phyloP scores from a whole-genome alignment of 202 grass and related monocot genomes.

The Tripidium arundinaceum region DNA sequence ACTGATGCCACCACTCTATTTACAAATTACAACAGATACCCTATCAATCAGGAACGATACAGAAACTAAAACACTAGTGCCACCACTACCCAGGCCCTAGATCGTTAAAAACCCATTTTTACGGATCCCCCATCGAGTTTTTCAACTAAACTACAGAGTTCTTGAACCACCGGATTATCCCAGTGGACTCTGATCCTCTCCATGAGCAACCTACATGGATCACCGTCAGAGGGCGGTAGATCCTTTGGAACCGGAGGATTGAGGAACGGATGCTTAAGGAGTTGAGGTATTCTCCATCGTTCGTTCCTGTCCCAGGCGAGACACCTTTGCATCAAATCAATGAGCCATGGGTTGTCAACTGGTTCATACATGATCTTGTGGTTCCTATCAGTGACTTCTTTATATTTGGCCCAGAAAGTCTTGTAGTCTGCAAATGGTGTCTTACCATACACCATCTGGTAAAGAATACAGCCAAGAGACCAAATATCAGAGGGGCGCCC shows the following conservation, averaged over 20 bases:
- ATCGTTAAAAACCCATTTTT: neutral
- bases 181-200: slow-evolving; percentile 49
- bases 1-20: slow-evolving; percentile 6
- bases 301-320: slow-evolving; percentile 80
- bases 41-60: neutral
- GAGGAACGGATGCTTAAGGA: slow-evolving; percentile 81
- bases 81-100: neutral
- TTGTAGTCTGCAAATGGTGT: slow-evolving; percentile 89
- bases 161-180: slow-evolving; percentile 45
- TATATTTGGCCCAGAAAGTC: slow-evolving; percentile 85
- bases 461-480: slow-evolving; percentile 97
- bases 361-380: slow-evolving; percentile 64
- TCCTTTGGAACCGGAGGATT: slow-evolving; percentile 50
- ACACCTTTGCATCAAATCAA: slow-evolving; percentile 82
- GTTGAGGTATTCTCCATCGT: slow-evolving; percentile 78
- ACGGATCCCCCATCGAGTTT: slow-evolving; percentile 43
- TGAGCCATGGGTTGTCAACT: slow-evolving; percentile 77
- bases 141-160: slow-evolving; percentile 35
- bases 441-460: slow-evolving; percentile 98
- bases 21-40: slow-evolving; percentile 43
- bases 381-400: slow-evolving; percentile 73
- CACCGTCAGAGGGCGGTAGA: slow-evolving; percentile 25
- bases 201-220: slow-evolving; percentile 36
- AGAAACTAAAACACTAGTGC: neutral
- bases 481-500: slow-evolving; percentile 94